Conservation (phyloP, 1,139 yeast genomes). For the Kodamaea plutei region DNA sequence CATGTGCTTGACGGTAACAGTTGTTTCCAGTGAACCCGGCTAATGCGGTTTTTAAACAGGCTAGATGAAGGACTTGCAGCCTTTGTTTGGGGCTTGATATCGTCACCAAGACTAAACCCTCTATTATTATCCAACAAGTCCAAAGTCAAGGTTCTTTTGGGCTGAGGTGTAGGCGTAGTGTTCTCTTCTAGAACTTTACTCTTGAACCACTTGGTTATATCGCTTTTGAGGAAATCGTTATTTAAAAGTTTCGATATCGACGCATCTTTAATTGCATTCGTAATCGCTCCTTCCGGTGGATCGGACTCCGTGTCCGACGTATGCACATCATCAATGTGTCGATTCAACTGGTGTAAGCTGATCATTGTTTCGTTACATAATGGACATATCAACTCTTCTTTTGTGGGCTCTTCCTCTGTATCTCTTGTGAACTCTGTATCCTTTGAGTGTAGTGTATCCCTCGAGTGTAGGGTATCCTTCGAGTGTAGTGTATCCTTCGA, state of each 20-base stretch:
- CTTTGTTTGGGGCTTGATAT: conserved; percentile 1
- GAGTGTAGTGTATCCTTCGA: too few species aligned
- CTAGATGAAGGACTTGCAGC: conserved; percentile 5
- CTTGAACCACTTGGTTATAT: conserved; percentile 22
- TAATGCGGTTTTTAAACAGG: conserved; percentile 21
- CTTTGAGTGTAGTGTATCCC: too few species aligned
- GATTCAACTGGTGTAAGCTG: conserved; percentile 54
- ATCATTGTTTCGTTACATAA: conserved; percentile 64
- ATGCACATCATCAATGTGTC: conserved; percentile 72
- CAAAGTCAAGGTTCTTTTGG: conserved; percentile 26
- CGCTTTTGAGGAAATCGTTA: conserved; percentile 19
- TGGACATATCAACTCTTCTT: conserved; percentile 46
- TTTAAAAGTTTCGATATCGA: conserved; percentile 12
- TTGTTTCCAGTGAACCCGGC: conserved; percentile 63
- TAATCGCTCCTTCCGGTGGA: too few species aligned
- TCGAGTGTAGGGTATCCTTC: too few species aligned
- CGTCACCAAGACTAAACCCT: conserved; percentile 27
- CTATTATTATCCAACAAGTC: conserved; percentile 34
- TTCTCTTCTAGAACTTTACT: conserved; percentile 11
- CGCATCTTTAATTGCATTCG: neutral
- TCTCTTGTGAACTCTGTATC: neutral
- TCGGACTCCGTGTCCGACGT: conserved; percentile 1
- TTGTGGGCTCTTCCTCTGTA: neutral
- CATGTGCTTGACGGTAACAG: conserved; percentile 36
- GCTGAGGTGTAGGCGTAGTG: conserved; percentile 9